Conservation (phyloP, 75 land plant genomes). For the Cupressus sempervirens region DNA sequence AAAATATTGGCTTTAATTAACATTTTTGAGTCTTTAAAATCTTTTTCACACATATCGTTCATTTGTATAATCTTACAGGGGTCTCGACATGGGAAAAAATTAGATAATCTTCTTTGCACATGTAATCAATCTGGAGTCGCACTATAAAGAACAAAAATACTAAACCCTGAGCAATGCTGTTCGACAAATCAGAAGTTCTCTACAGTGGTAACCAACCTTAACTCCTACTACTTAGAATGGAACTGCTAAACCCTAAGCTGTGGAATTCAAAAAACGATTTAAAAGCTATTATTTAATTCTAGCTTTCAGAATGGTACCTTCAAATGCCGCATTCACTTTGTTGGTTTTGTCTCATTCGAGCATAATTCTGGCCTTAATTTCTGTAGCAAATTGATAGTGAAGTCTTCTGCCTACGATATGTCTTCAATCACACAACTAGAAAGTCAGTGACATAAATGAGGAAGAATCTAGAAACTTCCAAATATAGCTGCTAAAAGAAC, state of each 20-base stretch:
- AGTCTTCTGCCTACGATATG: neutral
- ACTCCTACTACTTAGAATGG: neutral
- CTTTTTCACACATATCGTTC: neutral
- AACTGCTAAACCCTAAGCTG: neutral
- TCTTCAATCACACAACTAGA: neutral
- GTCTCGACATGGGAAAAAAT: neutral
- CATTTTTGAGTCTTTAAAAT: neutral
- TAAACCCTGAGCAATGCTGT: neutral
- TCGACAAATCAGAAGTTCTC: neutral
- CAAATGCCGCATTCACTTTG: neutral
- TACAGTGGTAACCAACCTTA: neutral
- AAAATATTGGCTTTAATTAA: neutral
- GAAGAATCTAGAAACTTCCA: neutral
- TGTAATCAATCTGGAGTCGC: neutral
- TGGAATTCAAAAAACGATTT: neutral
- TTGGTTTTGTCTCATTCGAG: neutral
- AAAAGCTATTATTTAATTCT: neutral
- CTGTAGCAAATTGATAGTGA: neutral
- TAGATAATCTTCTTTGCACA: too few relatives aligned
- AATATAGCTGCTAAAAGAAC: neutral
- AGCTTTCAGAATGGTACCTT: neutral
- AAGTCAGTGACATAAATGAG: neutral
- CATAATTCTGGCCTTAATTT: neutral
- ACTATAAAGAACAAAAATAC: neutral
- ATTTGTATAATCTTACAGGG: neutral